These are phyloP conservation scores for Penicillium verrucosum DNA, from an alignment of 2,329 filamentous ascomycete species.

Conservation along the genomic window DNA sequence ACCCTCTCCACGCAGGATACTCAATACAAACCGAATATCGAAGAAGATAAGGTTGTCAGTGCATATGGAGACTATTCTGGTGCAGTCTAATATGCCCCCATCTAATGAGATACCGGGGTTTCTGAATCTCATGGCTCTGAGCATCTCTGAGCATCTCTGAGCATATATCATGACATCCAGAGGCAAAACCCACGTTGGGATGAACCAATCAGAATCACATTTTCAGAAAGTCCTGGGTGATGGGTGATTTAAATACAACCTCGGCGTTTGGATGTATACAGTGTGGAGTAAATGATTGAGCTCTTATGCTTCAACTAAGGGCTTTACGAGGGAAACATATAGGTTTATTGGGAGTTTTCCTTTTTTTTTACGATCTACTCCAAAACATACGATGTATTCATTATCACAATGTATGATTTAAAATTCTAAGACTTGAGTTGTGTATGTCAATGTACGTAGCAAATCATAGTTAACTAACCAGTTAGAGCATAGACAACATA, in stretches of 20 bases:
- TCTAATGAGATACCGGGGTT: not conserved
- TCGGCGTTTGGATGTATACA: constrained; percentile 2
- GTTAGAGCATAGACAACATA: not conserved
- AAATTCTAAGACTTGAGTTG: not conserved
- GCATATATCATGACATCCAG: not conserved
- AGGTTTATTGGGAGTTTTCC: not conserved
- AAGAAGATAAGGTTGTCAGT: constrained; percentile 71
- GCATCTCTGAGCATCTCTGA: not conserved
- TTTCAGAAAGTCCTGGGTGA: not conserved
- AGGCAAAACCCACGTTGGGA: not conserved
- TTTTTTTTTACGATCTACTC: not conserved
- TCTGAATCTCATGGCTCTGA: not conserved
- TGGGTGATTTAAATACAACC: not conserved
- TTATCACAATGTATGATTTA: not conserved
- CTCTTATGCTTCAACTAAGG: not conserved
- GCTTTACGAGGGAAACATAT: not conserved
- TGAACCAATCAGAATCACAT: not conserved
- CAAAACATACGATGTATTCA: not conserved
- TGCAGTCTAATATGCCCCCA: constrained; percentile 1
- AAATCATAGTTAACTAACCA: not conserved
- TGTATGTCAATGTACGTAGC: not conserved
- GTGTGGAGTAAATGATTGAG: constrained; percentile 1
- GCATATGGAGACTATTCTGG: constrained; percentile 31
- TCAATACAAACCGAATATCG: constrained; percentile 63
- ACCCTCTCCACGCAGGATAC: constrained; percentile 62